Base-by-base conservation (phyloP, 176 grass and related monocot species). In the Alloteropsis semialata region DNA sequence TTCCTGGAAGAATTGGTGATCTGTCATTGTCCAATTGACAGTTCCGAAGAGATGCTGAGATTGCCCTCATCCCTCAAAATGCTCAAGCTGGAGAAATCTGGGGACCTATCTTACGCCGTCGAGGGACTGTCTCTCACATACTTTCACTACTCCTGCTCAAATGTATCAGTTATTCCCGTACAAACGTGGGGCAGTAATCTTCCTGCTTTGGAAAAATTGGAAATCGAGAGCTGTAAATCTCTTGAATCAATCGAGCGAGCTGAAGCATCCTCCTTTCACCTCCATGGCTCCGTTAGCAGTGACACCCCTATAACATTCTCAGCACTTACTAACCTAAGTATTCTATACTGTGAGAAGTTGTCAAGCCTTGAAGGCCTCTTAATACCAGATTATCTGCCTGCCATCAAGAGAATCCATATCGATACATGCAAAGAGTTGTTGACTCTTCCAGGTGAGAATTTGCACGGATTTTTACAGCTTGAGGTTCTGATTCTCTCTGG, bases 1-100 rank as follows among this genome's bases (percentile, higher is more conserved):
- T 67, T 1, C 61, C 77, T 80, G 27, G 74, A 76, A 42, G 11
- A 72, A 48, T 0, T 17, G 24, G 6, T 2, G 2, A 22, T 70
- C 2, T 46, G 22, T 1, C 0, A 8, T 8, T 70, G 67, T 10
- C 67, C 67, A 8, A 70, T 45, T 0, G 44, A n/a, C n/a, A n/a
- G n/a, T n/a, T 70, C 11, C 34, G 5, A 36, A 44, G n/a, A 28
- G 10, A 0, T 1, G n/a, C 1, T 0, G n/a, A n/a, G 2, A 0
- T 70, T 12, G 41, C 41, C 6, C 41, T n/a, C 67, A 5, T 70
- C 39, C n/a, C 22, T 70, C 3, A 27, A 28, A 6, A 18, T 27
- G 41, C 41, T 70, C 14, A 0, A 0, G 13, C 42, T 70, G 39
- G 0, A 16, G 1, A 1, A 46, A 28, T 44, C 41, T 29, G 67